These are phyloP conservation scores for Hymenoscyphus infarciens DNA, from an alignment of 2,329 filamentous ascomycete species.

Conservation along the genomic window DNA sequence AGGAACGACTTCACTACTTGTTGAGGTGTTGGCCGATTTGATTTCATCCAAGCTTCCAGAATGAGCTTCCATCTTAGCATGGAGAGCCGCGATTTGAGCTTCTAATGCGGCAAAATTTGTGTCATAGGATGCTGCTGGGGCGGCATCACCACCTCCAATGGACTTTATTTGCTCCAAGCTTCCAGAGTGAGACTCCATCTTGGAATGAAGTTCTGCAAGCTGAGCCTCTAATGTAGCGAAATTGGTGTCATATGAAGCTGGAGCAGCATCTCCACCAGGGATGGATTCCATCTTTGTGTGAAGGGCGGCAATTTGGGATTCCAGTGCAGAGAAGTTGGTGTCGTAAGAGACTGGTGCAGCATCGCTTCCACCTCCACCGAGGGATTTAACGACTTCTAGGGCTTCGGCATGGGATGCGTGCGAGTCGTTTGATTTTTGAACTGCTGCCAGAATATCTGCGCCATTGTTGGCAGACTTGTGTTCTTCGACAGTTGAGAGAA, in stretches of 20 bases:
- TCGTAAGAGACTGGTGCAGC: conserved; percentile 10
- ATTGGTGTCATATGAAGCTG: conserved; percentile 10
- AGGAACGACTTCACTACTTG: conserved; percentile 15
- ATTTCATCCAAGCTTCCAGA: conserved; percentile 21
- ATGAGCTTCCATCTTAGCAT: conserved; percentile 23
- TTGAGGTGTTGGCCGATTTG: conserved; percentile 10
- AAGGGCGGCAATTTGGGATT: conserved; percentile 25
- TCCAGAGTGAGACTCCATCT: conserved; percentile 22
- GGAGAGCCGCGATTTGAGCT: conserved; percentile 24
- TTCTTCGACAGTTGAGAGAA: conserved; percentile 25
- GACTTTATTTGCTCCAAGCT: conserved; percentile 22
- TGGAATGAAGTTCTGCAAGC: conserved; percentile 22
- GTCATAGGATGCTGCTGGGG: conserved; percentile 10
- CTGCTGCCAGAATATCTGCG: conserved; percentile 28
- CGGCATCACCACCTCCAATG: not conserved
- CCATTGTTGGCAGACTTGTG: conserved; percentile 21
- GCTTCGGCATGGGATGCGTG: conserved; percentile 26
- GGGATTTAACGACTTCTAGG: conserved; percentile 16
- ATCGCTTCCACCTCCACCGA: conserved; percentile 6
- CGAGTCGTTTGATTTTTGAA: conserved; percentile 29
- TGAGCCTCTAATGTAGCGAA: conserved; percentile 21
- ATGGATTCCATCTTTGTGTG: conserved; percentile 23
- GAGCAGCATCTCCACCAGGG: conserved; percentile 1
- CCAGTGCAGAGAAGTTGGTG: conserved; percentile 15
- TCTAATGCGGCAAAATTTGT: conserved; percentile 17